Percentiles rank a stretch among this genome's conserved stretches.
Conservation (phyloP, 495 filamentous ascomycete species). For the Bathelium albidoporum region DNA sequence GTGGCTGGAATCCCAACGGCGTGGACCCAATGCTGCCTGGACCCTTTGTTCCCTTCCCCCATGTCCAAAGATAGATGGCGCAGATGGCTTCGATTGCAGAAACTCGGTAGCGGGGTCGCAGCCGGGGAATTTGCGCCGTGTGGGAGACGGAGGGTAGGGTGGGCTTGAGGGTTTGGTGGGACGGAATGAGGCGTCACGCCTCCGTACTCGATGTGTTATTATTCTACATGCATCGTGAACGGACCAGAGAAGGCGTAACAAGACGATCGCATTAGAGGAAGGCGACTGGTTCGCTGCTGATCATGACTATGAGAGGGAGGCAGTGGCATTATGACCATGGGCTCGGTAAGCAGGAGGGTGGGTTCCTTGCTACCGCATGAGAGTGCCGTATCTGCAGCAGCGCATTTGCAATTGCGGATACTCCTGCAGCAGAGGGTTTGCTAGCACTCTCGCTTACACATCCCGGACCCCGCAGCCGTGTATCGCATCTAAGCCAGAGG, state of each 20-base stretch:
- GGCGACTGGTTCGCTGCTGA: not conserved
- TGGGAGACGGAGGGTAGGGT: not conserved
- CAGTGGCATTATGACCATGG: not conserved
- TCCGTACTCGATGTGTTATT: not conserved
- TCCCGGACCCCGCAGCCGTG: constrained; percentile 4
- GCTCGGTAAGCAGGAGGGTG: not conserved
- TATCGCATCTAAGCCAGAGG: not conserved
- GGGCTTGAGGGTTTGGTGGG: too few relatives aligned
- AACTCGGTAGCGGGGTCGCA: not conserved
- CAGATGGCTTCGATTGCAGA: not conserved
- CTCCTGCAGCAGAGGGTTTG: constrained; percentile 3
- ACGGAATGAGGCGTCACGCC: too few relatives aligned
- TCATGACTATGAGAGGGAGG: constrained; percentile 1
- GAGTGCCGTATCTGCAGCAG: not conserved
- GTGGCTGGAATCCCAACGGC: constrained; percentile 5
- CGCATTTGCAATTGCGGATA: constrained; percentile 2
- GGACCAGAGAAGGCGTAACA: not conserved
- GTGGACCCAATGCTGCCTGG: not conserved
- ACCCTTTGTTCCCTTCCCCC: not conserved
- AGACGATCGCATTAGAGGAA: not conserved
- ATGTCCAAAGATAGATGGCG: not conserved
- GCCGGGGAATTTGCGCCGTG: not conserved
- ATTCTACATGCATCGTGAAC: not conserved
- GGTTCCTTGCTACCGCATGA: not conserved
- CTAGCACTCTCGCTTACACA: constrained; percentile 3